phyloP scores from a whole-genome alignment of 306 rosid genomes.

The Trichosanthes truncata region DNA sequence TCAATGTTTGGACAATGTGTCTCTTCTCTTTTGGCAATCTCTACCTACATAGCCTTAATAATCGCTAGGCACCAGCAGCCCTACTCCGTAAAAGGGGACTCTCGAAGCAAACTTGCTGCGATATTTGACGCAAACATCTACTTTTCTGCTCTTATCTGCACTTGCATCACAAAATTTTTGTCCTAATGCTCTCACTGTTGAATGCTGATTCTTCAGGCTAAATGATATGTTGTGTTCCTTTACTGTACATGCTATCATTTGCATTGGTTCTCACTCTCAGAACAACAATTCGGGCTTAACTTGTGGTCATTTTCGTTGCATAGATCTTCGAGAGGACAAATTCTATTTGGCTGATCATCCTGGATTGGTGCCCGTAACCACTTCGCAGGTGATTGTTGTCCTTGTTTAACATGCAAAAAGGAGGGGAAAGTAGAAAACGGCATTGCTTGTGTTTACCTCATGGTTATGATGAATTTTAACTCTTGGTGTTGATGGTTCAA shows the following conservation, averaged over 20 bases:
- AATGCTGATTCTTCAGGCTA: background rate
- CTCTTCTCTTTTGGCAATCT: background rate
- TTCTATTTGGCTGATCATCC: constrained; percentile 84
- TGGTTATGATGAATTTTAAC: constrained; percentile 1
- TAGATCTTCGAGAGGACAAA: constrained; percentile 91
- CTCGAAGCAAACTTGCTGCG: background rate
- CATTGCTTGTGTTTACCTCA: background rate
- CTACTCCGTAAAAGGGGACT: background rate
- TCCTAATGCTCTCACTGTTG: background rate
- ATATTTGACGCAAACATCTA: background rate
- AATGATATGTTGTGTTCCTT: background rate
- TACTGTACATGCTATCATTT: background rate
- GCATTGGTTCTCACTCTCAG: background rate
- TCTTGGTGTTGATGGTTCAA: constrained; percentile 7
- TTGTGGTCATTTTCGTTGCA: background rate
- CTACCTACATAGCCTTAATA: background rate
- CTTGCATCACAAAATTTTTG: background rate
- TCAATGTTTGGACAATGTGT: background rate
- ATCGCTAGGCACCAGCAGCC: background rate
- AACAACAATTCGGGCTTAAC: background rate
- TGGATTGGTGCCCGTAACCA: constrained; percentile 71
- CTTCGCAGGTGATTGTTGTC: constrained; percentile 50
- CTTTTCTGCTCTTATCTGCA: background rate
- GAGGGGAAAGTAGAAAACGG: background rate
- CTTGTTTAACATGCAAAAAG: background rate